A percentile compares a stretch with the other conserved stretches of the same genome.
Evolutionary conservation across 139 green algal genomes (phyloP).

Genomic region (Coccomyxa sp.): DNA sequence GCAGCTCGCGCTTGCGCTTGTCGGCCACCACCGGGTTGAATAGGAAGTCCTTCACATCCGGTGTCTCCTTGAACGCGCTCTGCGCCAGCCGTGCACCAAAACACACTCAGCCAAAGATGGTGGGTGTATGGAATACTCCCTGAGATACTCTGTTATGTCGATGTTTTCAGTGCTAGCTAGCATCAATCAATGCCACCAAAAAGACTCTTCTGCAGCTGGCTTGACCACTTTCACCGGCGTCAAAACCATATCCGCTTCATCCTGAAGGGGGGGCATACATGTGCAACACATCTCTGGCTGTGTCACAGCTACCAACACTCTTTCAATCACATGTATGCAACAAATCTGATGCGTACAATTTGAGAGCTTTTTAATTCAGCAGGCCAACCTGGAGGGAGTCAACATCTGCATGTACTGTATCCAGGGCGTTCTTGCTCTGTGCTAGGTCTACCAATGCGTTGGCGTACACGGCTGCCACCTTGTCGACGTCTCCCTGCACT

Average conservation of each 20-base stretch:
- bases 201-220: no score
- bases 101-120: background rate
- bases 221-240: no score
- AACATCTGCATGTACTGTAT: conserved; percentile 81
- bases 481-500: conserved; percentile 23
- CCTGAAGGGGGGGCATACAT: no score
- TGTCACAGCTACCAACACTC: no score
- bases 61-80: conserved; percentile 31
- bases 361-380: no score
- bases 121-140: no score
- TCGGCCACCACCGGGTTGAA: conserved; percentile 76
- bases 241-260: no score
- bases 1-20: conserved; percentile 86
- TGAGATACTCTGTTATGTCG: background rate
- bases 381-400: conserved; percentile 49
- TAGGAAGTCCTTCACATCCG: conserved; percentile 74
- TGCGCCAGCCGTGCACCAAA: background rate
- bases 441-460: conserved; percentile 92
- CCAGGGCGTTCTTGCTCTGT: conserved; percentile 75
- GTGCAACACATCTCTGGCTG: no score
- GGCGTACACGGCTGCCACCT: conserved; percentile 79
- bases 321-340: no score
- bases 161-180: background rate
- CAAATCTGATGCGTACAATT: no score
- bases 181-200: no score